Evolutionary conservation across 208 protist species (phyloP).

Genomic region (Sergeia podlipaevii): DNA sequence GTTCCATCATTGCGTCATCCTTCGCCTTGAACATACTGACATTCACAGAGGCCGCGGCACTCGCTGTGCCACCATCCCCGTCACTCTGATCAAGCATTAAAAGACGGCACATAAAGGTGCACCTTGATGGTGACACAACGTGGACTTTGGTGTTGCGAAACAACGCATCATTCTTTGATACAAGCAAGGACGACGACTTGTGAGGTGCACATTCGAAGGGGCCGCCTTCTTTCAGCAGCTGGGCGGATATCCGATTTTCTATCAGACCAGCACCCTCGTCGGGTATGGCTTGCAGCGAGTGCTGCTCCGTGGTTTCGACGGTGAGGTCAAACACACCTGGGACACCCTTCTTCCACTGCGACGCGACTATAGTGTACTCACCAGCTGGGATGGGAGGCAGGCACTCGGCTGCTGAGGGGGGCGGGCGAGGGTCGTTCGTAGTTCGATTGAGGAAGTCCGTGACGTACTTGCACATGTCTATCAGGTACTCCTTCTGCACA

Average conservation of each 20-base stretch:
- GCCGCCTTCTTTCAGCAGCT: constrained; percentile 23
- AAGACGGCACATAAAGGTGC: constrained; percentile 41
- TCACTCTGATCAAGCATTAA: constrained; percentile 41
- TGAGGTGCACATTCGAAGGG: background rate
- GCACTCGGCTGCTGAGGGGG: constrained; percentile 7
- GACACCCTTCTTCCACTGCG: constrained; percentile 53
- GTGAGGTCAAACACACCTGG: constrained; percentile 53
- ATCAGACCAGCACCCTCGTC: constrained; percentile 43
- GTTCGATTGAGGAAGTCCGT: constrained; percentile 35
- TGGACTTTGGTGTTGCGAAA: constrained; percentile 62
- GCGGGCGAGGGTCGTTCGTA: background rate
- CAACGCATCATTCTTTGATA: constrained; percentile 35
- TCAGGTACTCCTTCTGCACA: constrained; percentile 13
- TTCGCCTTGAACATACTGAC: constrained; percentile 51
- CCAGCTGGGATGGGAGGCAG: constrained; percentile 52
- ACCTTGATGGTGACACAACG: constrained; percentile 21
- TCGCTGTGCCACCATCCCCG: constrained; percentile 24
- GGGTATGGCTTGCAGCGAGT: constrained; percentile 23
- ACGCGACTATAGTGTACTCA: constrained; percentile 65
- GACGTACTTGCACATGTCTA: constrained; percentile 23
- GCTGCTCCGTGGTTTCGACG: constrained; percentile 66
- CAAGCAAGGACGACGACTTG: constrained; percentile 13
- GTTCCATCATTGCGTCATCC: constrained; percentile 45
- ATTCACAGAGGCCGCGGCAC: constrained; percentile 25
- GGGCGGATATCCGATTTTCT: constrained; percentile 31